phyloP scores from a whole-genome alignment of 2,329 filamentous ascomycete species.

The Pezicula neosporulosa region DNA sequence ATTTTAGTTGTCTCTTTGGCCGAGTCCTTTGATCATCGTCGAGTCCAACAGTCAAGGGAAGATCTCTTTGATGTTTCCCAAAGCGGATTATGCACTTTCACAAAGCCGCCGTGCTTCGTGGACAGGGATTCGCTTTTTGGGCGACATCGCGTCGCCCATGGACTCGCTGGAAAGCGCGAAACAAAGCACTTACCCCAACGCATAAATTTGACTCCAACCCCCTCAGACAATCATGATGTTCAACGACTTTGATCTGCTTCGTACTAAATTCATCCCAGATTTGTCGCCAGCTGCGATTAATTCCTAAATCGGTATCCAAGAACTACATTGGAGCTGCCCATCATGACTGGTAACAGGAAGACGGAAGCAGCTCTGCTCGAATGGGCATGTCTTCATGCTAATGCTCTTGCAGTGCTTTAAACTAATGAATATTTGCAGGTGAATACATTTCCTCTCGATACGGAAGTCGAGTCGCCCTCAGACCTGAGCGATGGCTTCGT shows the following conservation, averaged over 20 bases:
- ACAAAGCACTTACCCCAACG: slow-evolving; percentile 4
- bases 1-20: too few relatives aligned
- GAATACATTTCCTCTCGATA: slow-evolving; percentile 30
- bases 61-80: neutral
- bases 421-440: slow-evolving; percentile 23
- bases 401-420: neutral
- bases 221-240: slow-evolving; percentile 10
- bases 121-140: neutral
- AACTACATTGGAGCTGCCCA: slow-evolving; percentile 1
- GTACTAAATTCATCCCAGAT: too few relatives aligned
- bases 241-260: slow-evolving; percentile 2
- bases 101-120: neutral
- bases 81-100: neutral
- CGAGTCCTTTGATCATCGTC: too few relatives aligned
- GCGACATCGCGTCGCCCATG: neutral
- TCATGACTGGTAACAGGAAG: slow-evolving; percentile 25
- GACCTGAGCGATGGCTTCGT: slow-evolving; percentile 31
- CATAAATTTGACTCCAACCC: neutral
- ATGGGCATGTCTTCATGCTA: slow-evolving; percentile 40
- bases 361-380: slow-evolving; percentile 53
- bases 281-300: neutral
- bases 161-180: neutral
- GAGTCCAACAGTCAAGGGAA: too few relatives aligned
- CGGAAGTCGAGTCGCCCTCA: slow-evolving; percentile 22
- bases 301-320: slow-evolving; percentile 1